Evolutionary conservation across 805 yeast genomes (phyloP).

Genomic region (Candida maris): DNA sequence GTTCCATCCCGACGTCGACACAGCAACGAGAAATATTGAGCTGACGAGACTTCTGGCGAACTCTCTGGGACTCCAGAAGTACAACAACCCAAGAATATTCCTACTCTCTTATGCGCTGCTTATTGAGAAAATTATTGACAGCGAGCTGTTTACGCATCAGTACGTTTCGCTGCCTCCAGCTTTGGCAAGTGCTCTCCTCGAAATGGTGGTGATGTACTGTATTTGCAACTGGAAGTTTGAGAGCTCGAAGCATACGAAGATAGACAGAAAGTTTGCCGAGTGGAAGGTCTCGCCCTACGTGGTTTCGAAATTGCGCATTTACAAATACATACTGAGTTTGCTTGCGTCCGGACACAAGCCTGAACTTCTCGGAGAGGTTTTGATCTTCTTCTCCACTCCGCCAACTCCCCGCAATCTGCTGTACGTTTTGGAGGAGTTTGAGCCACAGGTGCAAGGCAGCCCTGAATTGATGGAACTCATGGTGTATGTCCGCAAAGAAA

Average conservation of each 20-base stretch:
- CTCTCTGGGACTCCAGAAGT: conserved; percentile 29
- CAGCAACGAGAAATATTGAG: conserved; percentile 27
- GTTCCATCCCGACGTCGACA: conserved; percentile 17
- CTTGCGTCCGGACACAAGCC: conserved; percentile 17
- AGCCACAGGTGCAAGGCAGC: conserved; percentile 6
- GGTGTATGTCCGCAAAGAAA: conserved; percentile 17
- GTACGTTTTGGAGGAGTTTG: conserved; percentile 13
- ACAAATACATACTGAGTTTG: conserved; percentile 14
- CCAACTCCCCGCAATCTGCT: conserved; percentile 25
- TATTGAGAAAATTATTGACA: conserved; percentile 39
- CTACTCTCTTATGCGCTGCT: conserved; percentile 36
- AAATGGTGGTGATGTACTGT: conserved; percentile 41
- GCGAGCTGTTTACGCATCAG: conserved; percentile 33
- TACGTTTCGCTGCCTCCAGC: conserved; percentile 24
- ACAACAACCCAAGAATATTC: conserved; percentile 37
- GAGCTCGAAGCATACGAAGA: conserved; percentile 14
- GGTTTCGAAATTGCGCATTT: conserved; percentile 19
- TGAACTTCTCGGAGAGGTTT: conserved; percentile 22
- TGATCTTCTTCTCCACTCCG: conserved; percentile 22
- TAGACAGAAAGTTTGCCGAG: conserved; percentile 23
- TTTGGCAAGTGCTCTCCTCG: conserved; percentile 34
- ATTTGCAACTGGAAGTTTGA: conserved; percentile 42
- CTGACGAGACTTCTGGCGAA: conserved; percentile 32
- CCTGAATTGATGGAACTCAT: conserved; percentile 18
- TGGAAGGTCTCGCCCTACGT: conserved; percentile 33